phyloP scores from a whole-genome alignment of 2,329 filamentous ascomycete genomes.

The Aureobasidium melanogenum region DNA sequence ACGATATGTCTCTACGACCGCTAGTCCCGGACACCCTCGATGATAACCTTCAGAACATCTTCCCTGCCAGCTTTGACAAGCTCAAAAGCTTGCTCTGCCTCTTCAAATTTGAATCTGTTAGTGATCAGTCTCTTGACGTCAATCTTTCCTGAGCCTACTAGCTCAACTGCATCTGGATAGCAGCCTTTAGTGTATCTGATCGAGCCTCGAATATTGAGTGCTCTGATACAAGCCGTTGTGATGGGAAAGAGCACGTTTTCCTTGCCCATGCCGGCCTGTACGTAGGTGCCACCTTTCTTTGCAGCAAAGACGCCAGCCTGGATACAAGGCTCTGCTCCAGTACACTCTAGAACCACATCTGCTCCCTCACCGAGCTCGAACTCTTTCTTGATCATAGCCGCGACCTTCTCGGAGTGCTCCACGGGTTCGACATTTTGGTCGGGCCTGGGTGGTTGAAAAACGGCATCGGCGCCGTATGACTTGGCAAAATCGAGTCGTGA shows the following conservation, averaged over 20 bases:
- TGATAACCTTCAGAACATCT: constrained; percentile 22
- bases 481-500: constrained; percentile 70
- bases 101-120: constrained; percentile 35
- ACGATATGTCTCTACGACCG: not conserved
- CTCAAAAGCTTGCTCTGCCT: constrained; percentile 42
- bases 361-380: constrained; percentile 36
- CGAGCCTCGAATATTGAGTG: constrained; percentile 40
- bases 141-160: constrained; percentile 43
- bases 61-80: constrained; percentile 27
- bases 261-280: constrained; percentile 45
- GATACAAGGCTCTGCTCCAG: constrained; percentile 40
- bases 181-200: constrained; percentile 44
- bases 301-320: constrained; percentile 37
- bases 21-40: constrained; percentile 29
- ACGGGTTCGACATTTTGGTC: constrained; percentile 26
- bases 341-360: constrained; percentile 43
- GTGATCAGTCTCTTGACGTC: constrained; percentile 31
- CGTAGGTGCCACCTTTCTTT: constrained; percentile 40
- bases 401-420: constrained; percentile 31
- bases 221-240: constrained; percentile 40
- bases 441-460: constrained; percentile 31
- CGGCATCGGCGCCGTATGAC: constrained; percentile 34
- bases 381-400: constrained; percentile 30
- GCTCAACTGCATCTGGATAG: constrained; percentile 41
- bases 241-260: constrained; percentile 45